Evolutionary conservation across 805 yeast species (phyloP), one percentile per base, ranked within the genome.

Genomic region (Lachancea quebecensis): DNA sequence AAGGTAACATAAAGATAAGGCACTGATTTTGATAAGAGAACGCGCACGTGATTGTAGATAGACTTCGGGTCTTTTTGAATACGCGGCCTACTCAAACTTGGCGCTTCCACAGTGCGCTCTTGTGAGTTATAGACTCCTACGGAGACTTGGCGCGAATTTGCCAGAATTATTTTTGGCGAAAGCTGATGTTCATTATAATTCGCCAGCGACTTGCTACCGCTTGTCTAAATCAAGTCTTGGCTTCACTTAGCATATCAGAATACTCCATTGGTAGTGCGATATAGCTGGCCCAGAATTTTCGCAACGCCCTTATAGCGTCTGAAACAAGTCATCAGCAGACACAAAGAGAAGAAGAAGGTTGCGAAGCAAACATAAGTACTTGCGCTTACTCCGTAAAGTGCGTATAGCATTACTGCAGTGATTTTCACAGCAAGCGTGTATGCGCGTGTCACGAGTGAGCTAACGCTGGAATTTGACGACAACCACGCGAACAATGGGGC

Each of bases 261-360:
- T 10, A 46, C 39, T 12, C 45, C 42, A 3, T 14, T 32, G 7
- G 45, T 38, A 30, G 41, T 41, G 14, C 39, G 45, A 25, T 38
- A 41, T 31, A 46, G 15, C 9, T 41, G 39, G 10, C 39, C 35
- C 27, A 46, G 16, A 11, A 62, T 49, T 10, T 47, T 43, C 18
- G 52, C 57, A 8, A 57, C 56, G 9, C 45, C 51, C 38, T 53
- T 53, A 42, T 62, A 64, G 27, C 65, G 47, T 35, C 64, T 51
- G 6, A 54, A 33, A 8, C 57, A 38, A 9, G 65, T 59, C 4
- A 62, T 46, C 7, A 52, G 49, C 10, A 63, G 35, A 36, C 67
- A 64, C 14, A 63, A 45, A 9, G 56, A 43, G 39, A 64, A 64
- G 55, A 65, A 64, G 38, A 59, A 55, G 4, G 59, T 52, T 2